Percentiles rank a stretch among this genome's conserved stretches.
These are phyloP conservation scores for Aspergillus sp. DNA, from an alignment of 2,329 filamentous ascomycete genomes.

Conservation along the genomic window DNA sequence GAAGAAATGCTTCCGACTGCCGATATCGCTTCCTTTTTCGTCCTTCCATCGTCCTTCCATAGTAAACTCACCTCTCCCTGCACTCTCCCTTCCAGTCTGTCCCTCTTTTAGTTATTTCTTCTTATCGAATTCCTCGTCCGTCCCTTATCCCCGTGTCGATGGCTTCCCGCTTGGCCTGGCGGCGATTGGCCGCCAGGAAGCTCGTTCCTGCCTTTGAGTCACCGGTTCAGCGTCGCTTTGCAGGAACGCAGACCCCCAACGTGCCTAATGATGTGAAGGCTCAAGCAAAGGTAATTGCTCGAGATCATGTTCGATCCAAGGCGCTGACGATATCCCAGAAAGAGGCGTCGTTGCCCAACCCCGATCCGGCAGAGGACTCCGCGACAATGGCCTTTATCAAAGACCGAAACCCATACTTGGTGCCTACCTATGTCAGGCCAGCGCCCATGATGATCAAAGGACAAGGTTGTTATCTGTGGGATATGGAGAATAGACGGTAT, in stretches of 20 bases:
- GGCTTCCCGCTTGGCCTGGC: slow-evolving; percentile 27
- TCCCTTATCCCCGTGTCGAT: slow-evolving; percentile 9
- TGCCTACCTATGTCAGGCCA: slow-evolving; percentile 87
- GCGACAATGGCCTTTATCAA: slow-evolving; percentile 64
- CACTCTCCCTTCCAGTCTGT: slow-evolving; percentile 4
- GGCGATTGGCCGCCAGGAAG: slow-evolving; percentile 23
- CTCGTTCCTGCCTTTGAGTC: slow-evolving; percentile 23
- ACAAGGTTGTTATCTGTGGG: slow-evolving; percentile 79
- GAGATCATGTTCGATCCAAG: neutral
- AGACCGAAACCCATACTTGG: slow-evolving; percentile 78
- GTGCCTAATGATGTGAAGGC: slow-evolving; percentile 19
- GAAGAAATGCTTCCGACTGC: slow-evolving; percentile 10
- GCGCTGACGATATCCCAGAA: slow-evolving; percentile 24
- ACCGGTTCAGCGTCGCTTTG: slow-evolving; percentile 25
- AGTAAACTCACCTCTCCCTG: neutral
- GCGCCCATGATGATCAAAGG: slow-evolving; percentile 83
- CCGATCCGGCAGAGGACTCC: slow-evolving; percentile 66
- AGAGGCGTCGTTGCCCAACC: slow-evolving; percentile 50
- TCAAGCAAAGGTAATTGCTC: slow-evolving; percentile 14
- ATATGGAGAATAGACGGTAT: slow-evolving; percentile 79
- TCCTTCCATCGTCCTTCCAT: slow-evolving; percentile 1
- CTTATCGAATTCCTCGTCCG: neutral
- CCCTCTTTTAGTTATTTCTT: neutral
- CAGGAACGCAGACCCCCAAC: slow-evolving; percentile 19
- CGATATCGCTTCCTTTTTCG: slow-evolving; percentile 10